Evolutionary conservation across 2,329 filamentous ascomycete genomes (phyloP).

Genomic region (Camptophora hylomeconis): DNA sequence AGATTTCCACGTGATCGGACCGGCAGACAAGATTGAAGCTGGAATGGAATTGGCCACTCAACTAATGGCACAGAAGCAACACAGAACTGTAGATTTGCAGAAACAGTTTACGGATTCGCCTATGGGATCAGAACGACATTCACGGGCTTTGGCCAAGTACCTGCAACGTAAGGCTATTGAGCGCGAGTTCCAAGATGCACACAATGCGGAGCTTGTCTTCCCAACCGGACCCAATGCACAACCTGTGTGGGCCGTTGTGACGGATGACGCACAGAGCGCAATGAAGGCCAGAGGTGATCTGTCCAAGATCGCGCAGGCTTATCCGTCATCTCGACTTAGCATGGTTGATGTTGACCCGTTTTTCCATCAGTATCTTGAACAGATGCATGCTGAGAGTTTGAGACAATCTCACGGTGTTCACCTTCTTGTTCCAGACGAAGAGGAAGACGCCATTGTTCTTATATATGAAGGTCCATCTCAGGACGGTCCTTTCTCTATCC

Average conservation of each 20-base stretch:
- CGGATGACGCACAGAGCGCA: conserved; percentile 67
- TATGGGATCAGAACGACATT: conserved; percentile 62
- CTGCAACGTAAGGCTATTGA: conserved; percentile 71
- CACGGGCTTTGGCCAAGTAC: conserved; percentile 77
- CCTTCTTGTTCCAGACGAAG: conserved; percentile 34
- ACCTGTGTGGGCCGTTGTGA: conserved; percentile 78
- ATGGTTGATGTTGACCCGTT: conserved; percentile 35
- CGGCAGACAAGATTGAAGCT: conserved; percentile 55
- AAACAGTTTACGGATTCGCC: conserved; percentile 65
- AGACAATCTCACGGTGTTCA: conserved; percentile 33
- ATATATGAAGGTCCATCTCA: conserved; percentile 34
- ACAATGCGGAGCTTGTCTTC: conserved; percentile 78
- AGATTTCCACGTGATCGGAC: conserved; percentile 73
- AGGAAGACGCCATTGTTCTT: conserved; percentile 33
- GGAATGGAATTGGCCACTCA: conserved; percentile 79
- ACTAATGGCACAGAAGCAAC: conserved; percentile 75
- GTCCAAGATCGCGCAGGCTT: conserved; percentile 35
- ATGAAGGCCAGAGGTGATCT: conserved; percentile 37
- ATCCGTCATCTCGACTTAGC: conserved; percentile 32
- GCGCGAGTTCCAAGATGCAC: conserved; percentile 63
- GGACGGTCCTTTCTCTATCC: conserved; percentile 24
- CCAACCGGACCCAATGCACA: conserved; percentile 35
- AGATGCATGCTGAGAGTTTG: conserved; percentile 25
- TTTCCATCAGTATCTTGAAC: conserved; percentile 34
- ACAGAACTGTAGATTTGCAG: conserved; percentile 68